Conservation (phyloP, 2,329 filamentous ascomycete genomes). For the Mycosphaerella arachidis region DNA sequence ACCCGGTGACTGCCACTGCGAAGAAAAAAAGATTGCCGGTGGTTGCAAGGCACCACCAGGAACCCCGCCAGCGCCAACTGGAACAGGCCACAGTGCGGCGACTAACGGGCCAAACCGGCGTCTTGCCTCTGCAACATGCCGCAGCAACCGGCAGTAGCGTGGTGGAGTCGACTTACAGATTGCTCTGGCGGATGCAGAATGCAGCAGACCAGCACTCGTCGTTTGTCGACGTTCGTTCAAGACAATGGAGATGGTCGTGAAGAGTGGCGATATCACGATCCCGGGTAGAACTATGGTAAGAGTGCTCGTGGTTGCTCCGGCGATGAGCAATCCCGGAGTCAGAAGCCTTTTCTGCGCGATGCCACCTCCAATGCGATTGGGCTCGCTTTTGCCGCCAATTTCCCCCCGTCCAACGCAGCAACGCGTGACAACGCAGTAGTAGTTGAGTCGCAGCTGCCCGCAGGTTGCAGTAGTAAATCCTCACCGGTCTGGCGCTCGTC, state of each 20-base stretch:
- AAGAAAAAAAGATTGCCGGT: background rate
- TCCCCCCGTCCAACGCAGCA: background rate
- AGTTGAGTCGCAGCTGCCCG: background rate
- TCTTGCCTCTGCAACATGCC: background rate
- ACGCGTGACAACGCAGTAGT: background rate
- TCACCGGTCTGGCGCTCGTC: slow-evolving; percentile 1
- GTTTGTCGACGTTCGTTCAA: slow-evolving; percentile 1
- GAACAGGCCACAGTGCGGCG: background rate
- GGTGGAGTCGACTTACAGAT: background rate
- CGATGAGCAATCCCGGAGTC: background rate
- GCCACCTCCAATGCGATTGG: background rate
- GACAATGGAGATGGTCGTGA: background rate
- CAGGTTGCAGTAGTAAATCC: background rate
- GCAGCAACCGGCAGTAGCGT: background rate
- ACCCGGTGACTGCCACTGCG: background rate
- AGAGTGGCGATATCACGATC: background rate
- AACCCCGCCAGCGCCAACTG: background rate
- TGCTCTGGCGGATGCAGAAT: background rate
- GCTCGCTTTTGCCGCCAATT: slow-evolving; percentile 6
- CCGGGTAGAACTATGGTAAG: background rate
- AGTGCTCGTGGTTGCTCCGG: background rate
- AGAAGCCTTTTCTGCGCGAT: background rate
- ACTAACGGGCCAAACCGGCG: slow-evolving; percentile 1
- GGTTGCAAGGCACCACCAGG: background rate
- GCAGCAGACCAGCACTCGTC: background rate